Evolutionary conservation across 257 asterid genomes (phyloP).

Genomic region (Jasminum sambac): DNA sequence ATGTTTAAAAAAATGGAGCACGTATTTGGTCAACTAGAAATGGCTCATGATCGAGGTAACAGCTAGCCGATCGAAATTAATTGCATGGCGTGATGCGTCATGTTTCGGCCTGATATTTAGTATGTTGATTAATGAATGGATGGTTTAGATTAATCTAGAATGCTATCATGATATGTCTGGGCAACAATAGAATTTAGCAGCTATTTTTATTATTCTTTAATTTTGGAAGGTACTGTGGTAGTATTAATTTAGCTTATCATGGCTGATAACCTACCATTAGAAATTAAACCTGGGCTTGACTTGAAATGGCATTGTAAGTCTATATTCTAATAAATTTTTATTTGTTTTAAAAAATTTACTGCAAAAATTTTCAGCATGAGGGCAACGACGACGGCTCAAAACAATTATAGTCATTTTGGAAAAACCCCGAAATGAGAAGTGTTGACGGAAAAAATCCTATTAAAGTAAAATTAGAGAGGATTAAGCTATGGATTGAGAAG

Average conservation of each 20-base stretch:
- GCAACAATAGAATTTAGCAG: not conserved
- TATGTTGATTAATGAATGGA: no score
- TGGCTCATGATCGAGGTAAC: constrained; percentile 7
- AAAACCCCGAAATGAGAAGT: no score
- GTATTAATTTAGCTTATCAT: constrained; percentile 5
- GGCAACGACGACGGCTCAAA: no score
- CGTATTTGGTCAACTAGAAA: constrained; percentile 50
- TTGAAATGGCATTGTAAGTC: constrained; percentile 11
- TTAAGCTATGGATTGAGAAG: no score
- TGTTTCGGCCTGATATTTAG: not conserved
- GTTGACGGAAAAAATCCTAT: no score
- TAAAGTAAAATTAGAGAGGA: no score
- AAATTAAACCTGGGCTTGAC: constrained; percentile 24
- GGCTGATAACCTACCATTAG: constrained; percentile 36
- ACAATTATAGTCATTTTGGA: no score
- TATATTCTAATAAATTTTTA: no score
- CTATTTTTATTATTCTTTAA: not conserved
- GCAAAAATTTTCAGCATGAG: no score
- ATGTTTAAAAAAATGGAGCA: not conserved
- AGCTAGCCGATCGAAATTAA: constrained; percentile 21
- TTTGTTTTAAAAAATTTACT: no score
- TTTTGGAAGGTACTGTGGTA: not conserved
- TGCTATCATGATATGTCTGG: not conserved
- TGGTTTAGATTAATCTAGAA: not conserved
- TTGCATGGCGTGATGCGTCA: constrained; percentile 31